Evolutionary conservation across 352 stramenopile genomes (phyloP).

Genomic region (Poterioochromonas sp.): DNA sequence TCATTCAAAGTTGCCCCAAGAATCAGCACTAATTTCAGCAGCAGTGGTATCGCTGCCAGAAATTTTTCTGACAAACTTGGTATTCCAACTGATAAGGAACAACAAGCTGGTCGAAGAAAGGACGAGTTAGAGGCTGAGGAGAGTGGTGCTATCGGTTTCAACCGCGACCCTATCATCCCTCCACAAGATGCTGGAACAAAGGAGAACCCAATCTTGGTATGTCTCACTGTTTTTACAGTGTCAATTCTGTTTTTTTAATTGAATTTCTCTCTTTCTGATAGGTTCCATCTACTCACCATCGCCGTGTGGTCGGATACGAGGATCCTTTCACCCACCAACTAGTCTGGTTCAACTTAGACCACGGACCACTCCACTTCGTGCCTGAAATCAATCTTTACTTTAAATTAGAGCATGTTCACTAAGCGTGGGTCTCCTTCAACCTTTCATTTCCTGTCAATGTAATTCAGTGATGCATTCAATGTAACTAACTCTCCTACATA

Average conservation of each 20-base stretch:
- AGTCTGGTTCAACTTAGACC: constrained; percentile 41
- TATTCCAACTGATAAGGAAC: constrained; percentile 30
- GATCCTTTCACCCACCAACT: constrained; percentile 42
- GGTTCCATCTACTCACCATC: constrained; percentile 40
- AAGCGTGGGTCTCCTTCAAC: constrained; percentile 3
- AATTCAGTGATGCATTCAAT: constrained; percentile 2
- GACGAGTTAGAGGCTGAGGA: constrained; percentile 33
- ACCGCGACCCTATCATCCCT: constrained; percentile 44
- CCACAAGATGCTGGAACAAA: constrained; percentile 42
- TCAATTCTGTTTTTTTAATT: not conserved
- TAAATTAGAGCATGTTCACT: constrained; percentile 23
- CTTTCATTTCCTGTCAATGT: not conserved
- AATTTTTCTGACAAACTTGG: not conserved
- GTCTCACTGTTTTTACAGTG: not conserved
- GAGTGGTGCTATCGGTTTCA: constrained; percentile 34
- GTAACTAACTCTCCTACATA: too few species aligned
- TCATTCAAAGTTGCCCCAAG: too few species aligned
- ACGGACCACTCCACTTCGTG: constrained; percentile 43
- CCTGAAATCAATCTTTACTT: constrained; percentile 45
- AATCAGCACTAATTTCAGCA: too few species aligned
- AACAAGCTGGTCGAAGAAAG: constrained; percentile 28
- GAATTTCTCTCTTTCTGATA: constrained; percentile 21
- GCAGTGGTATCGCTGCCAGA: not conserved
- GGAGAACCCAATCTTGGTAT: constrained; percentile 43
- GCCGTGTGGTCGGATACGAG: constrained; percentile 43